Percentiles rank a stretch among this genome's conserved stretches.
phyloP scores from a whole-genome alignment of 495 filamentous ascomycete species.

The Penicillium manginii region DNA sequence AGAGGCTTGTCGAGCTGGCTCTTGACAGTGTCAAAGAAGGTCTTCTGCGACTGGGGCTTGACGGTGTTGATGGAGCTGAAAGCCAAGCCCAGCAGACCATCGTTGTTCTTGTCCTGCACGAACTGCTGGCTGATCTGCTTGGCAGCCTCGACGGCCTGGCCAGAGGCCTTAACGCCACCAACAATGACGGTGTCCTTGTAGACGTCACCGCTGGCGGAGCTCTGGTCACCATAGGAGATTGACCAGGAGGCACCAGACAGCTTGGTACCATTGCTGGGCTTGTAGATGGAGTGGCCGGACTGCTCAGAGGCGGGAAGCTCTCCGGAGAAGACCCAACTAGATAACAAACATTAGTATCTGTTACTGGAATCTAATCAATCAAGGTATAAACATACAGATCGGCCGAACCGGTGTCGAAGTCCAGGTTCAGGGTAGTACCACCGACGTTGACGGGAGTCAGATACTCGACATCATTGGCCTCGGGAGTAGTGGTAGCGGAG shows the following conservation, averaged over 20 bases:
- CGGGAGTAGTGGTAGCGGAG: slow-evolving; percentile 56
- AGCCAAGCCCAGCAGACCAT: slow-evolving; percentile 73
- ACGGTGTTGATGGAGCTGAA: slow-evolving; percentile 76
- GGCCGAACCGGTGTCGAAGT: slow-evolving; percentile 77
- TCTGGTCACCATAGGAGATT: slow-evolving; percentile 75
- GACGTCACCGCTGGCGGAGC: slow-evolving; percentile 65
- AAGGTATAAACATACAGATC: slow-evolving; percentile 63
- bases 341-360: neutral
- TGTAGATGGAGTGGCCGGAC: slow-evolving; percentile 65
- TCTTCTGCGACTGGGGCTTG: slow-evolving; percentile 60
- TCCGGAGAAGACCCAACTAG: slow-evolving; percentile 58
- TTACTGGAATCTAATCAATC: neutral
- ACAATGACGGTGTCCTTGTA: slow-evolving; percentile 72
- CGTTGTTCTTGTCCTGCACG: slow-evolving; percentile 58
- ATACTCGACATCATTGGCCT: slow-evolving; percentile 64
- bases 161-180: slow-evolving; percentile 62
- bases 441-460: slow-evolving; percentile 70
- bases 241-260: slow-evolving; percentile 62
- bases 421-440: slow-evolving; percentile 62
- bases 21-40: slow-evolving; percentile 76
- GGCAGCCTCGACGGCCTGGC: slow-evolving; percentile 74
- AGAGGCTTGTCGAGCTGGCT: slow-evolving; percentile 58
- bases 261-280: slow-evolving; percentile 54
- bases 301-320: slow-evolving; percentile 49
- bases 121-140: slow-evolving; percentile 63